These are phyloP conservation scores for Schwanniomyces yamadae DNA, from an alignment of 805 yeast species.

Conservation along the genomic window DNA sequence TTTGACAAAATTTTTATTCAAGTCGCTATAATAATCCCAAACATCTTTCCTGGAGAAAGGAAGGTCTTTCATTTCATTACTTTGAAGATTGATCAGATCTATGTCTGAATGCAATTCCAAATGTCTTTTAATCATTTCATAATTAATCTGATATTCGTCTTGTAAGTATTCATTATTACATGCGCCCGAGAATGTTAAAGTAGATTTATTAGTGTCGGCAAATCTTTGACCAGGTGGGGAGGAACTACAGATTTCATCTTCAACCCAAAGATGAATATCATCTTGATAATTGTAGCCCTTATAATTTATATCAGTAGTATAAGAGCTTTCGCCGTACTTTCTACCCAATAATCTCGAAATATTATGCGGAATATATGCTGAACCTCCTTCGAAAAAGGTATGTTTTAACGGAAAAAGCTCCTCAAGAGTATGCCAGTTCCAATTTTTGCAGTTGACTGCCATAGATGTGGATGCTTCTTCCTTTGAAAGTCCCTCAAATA, in stretches of 20 bases:
- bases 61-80: slow-evolving; percentile 26
- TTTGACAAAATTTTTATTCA: slow-evolving; percentile 13
- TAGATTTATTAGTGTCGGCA: slow-evolving; percentile 21
- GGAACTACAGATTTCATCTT: slow-evolving; percentile 36
- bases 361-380: slow-evolving; percentile 35
- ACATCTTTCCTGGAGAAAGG: slow-evolving; percentile 41
- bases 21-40: slow-evolving; percentile 31
- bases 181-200: slow-evolving; percentile 38
- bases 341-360: slow-evolving; percentile 27
- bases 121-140: slow-evolving; percentile 25
- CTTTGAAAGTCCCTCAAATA: slow-evolving; percentile 6
- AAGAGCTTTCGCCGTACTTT: slow-evolving; percentile 32
- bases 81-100: slow-evolving; percentile 23
- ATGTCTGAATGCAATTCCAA: slow-evolving; percentile 18
- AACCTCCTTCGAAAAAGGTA: slow-evolving; percentile 36
- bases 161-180: slow-evolving; percentile 33
- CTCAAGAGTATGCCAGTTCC: slow-evolving; percentile 39
- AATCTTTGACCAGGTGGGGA: slow-evolving; percentile 26
- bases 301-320: slow-evolving; percentile 26
- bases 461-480: slow-evolving; percentile 14
- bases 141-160: slow-evolving; percentile 36
- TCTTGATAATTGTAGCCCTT: slow-evolving; percentile 36
- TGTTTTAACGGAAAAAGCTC: slow-evolving; percentile 37
- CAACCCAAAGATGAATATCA: slow-evolving; percentile 49
- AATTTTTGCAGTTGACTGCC: slow-evolving; percentile 37